Conservation (phyloP, 257 asterid species). For the Ilex asprella region DNA sequence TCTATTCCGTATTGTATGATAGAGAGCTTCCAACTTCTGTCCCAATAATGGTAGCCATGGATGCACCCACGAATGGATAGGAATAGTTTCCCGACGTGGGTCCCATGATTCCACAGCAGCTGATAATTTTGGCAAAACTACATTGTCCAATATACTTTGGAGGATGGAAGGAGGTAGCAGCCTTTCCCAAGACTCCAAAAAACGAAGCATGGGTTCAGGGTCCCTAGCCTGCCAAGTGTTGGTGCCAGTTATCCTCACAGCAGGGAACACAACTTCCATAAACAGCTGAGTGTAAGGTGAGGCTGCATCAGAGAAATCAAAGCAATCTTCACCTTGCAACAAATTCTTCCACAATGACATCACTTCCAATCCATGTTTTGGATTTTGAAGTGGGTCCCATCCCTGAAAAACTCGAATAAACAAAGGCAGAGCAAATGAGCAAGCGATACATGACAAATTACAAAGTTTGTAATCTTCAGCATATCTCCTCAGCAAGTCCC, state of each 20-base stretch:
- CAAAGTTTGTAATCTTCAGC: constrained; percentile 62
- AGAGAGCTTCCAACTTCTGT: constrained; percentile 62
- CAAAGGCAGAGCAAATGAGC: constrained; percentile 69
- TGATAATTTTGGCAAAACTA: constrained; percentile 64
- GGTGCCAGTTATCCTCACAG: constrained; percentile 78
- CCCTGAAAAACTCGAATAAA: constrained; percentile 81
- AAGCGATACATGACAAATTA: constrained; percentile 76
- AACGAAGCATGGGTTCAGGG: constrained; percentile 81
- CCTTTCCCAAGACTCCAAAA: constrained; percentile 81
- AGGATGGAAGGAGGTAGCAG: constrained; percentile 58
- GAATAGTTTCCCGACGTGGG: constrained; percentile 76
- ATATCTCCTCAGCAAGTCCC: constrained; percentile 48
- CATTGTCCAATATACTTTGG: constrained; percentile 51
- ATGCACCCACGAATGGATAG: constrained; percentile 90
- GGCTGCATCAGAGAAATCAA: constrained; percentile 33
- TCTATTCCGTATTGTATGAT: constrained; percentile 63
- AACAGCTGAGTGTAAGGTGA: constrained; percentile 77
- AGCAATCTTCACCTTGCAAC: constrained; percentile 48
- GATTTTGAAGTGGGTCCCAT: constrained; percentile 93
- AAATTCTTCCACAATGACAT: constrained; percentile 65
- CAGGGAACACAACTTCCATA: constrained; percentile 91
- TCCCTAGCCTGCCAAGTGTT: constrained; percentile 91
- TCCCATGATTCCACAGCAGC: constrained; percentile 90
- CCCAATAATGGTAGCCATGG: constrained; percentile 88
- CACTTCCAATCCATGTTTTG: constrained; percentile 64